phyloP scores from a whole-genome alignment of 2,329 filamentous ascomycete genomes.

The Fusarium paranaense region DNA sequence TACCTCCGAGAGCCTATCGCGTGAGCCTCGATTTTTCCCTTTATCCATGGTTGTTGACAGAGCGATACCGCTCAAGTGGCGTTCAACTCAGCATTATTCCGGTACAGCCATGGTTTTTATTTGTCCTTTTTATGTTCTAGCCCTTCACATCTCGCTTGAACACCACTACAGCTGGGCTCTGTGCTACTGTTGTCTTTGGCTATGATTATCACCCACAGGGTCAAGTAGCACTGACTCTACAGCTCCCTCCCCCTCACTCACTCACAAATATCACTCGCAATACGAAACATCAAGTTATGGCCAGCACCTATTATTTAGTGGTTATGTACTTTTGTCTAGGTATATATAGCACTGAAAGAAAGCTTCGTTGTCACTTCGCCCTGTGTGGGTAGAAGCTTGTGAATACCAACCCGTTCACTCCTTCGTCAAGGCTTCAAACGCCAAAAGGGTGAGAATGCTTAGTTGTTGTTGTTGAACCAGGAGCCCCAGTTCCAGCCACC shows the following conservation, averaged over 20 bases:
- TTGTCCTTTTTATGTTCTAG: neutral
- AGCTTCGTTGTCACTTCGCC: neutral
- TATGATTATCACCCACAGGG: accelerated
- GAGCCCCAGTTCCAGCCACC: neutral
- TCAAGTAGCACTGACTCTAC: neutral
- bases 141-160: neutral
- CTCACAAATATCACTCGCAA: neutral
- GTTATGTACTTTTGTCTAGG: neutral
- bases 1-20: neutral
- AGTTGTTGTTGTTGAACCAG: neutral
- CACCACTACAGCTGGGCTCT: neutral
- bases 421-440: neutral
- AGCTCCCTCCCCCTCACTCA: neutral
- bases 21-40: neutral
- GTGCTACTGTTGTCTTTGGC: neutral
- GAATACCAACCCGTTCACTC: neutral
- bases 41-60: neutral
- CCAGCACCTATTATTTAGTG: conserved; percentile 1
- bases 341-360: conserved; percentile 1
- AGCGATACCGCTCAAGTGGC: neutral
- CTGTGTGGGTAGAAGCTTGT: neutral
- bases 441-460: neutral
- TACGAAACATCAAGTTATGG: neutral
- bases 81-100: neutral
- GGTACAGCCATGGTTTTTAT: neutral